Conservation (phyloP, 1,139 yeast genomes). For the Lodderomyces parapsilosis region DNA sequence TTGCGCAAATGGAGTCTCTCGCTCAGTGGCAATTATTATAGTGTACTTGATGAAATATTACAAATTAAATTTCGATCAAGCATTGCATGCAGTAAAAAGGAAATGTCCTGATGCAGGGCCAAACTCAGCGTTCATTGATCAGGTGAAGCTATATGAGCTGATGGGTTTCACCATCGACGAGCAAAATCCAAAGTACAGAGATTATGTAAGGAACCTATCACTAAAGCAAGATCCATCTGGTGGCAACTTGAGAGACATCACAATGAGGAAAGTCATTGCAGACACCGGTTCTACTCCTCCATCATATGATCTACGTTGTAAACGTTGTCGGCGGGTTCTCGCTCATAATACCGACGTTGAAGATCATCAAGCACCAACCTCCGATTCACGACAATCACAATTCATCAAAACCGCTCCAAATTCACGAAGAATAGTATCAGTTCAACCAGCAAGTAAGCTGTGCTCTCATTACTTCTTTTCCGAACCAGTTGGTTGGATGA, state of each 20-base stretch:
- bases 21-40: slow-evolving; percentile 70
- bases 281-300: slow-evolving; percentile 14
- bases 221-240: slow-evolving; percentile 32
- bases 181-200: slow-evolving; percentile 23
- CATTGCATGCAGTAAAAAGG: slow-evolving; percentile 70
- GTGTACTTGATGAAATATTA: slow-evolving; percentile 81
- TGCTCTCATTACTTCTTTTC: slow-evolving; percentile 82
- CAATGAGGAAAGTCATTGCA: slow-evolving; percentile 8
- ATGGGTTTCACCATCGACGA: slow-evolving; percentile 30
- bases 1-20: slow-evolving; percentile 86
- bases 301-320: slow-evolving; percentile 54
- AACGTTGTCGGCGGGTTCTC: slow-evolving; percentile 62
- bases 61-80: slow-evolving; percentile 55
- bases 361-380: slow-evolving; percentile 59
- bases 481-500: slow-evolving; percentile 94
- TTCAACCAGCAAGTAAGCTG: slow-evolving; percentile 51
- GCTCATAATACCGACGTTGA: slow-evolving; percentile 52
- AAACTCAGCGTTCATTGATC: slow-evolving; percentile 75
- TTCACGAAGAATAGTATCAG: slow-evolving; percentile 54
- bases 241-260: slow-evolving; percentile 17
- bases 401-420: slow-evolving; percentile 63
- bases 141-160: slow-evolving; percentile 57
- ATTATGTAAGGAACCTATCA: slow-evolving; percentile 25
- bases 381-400: slow-evolving; percentile 58
- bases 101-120: slow-evolving; percentile 63